Base-by-base conservation (phyloP, 768 basidiomycete species). In the Kwoniella sp. region DNA sequence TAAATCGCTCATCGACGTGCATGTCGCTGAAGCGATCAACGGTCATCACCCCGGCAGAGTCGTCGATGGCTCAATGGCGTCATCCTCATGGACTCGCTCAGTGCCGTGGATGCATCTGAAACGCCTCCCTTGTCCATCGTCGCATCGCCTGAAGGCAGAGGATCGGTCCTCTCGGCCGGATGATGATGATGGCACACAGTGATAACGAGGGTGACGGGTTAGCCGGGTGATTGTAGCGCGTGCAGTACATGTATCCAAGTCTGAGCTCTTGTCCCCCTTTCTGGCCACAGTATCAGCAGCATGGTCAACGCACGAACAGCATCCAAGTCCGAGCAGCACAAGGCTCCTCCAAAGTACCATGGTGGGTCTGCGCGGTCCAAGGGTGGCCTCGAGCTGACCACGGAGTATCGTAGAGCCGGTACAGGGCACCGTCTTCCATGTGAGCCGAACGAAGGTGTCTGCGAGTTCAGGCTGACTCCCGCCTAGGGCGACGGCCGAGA, bases 401-500 rank as follows among this genome's bases (percentile, higher is more conserved):
- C 25, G 31, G 2, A 9, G 17, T 40, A 19, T 8, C 34, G 14
- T 32, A 71, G 66, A 72, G 46, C 70, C 70, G 6, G 68, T 69
- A 28, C 66, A 72, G 41, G 66, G 68, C 14, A 69, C 68, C 11
- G 62, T 72, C 52, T 72, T 59, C 49, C 70, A 69, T 46, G 69
- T 64, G 27, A 53, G 60, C 42, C 12, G n/a, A n/a, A n/a, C n/a
- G n/a, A n/a, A n/a, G n/a, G 38, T 46, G n/a, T n/a, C n/a, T n/a
- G n/a, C n/a, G n/a, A n/a, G n/a, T n/a, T n/a, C n/a, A n/a, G n/a
- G n/a, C n/a, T n/a, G n/a, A n/a, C n/a, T n/a, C n/a, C n/a, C n/a
- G n/a, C n/a, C n/a, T n/a, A 66, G 62, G 66, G 68, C 25, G 70
- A 68, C 37, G 68, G 68, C 17, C 56, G 71, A 19, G 71, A 73